These are phyloP conservation scores for Podila clonocystis DNA, from an alignment of 192 early-diverging fungal genomes.

Conservation along the genomic window DNA sequence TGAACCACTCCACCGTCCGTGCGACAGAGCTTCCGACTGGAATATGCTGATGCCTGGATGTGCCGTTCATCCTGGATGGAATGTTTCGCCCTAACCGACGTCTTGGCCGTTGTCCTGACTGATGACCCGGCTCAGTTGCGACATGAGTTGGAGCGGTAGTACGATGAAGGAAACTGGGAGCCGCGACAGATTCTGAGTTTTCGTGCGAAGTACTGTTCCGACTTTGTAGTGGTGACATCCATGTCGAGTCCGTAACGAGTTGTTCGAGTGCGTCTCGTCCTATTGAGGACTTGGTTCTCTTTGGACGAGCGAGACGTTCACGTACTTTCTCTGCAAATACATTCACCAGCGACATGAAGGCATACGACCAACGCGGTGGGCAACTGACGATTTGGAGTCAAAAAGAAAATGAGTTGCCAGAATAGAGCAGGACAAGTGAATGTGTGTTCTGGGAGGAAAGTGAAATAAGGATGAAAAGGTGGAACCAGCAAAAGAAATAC, in stretches of 20 bases:
- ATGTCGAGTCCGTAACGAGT: neutral
- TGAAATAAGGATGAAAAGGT: constrained; percentile 1
- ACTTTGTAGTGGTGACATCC: neutral
- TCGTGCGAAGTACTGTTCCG: too few relatives aligned
- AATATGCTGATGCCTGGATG: neutral
- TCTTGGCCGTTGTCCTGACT: too few relatives aligned
- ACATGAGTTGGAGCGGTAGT: too few relatives aligned
- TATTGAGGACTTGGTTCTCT: neutral
- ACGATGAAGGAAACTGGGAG: too few relatives aligned
- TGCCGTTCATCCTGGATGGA: neutral
- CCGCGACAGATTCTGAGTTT: too few relatives aligned
- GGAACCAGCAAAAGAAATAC: neutral
- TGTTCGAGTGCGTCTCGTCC: neutral
- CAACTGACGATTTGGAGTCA: too few relatives aligned
- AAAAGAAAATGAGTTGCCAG: too few relatives aligned
- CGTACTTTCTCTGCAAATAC: neutral
- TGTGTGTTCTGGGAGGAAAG: neutral
- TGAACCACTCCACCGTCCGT: neutral
- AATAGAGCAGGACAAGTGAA: neutral
- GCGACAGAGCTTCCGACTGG: neutral
- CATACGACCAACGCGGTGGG: neutral
- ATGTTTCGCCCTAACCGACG: too few relatives aligned
- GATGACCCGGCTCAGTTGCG: too few relatives aligned
- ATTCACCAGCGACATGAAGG: constrained; percentile 1
- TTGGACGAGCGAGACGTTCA: neutral